phyloP scores from a whole-genome alignment of 1,139 yeast species.

The Diutina mesorugosa region DNA sequence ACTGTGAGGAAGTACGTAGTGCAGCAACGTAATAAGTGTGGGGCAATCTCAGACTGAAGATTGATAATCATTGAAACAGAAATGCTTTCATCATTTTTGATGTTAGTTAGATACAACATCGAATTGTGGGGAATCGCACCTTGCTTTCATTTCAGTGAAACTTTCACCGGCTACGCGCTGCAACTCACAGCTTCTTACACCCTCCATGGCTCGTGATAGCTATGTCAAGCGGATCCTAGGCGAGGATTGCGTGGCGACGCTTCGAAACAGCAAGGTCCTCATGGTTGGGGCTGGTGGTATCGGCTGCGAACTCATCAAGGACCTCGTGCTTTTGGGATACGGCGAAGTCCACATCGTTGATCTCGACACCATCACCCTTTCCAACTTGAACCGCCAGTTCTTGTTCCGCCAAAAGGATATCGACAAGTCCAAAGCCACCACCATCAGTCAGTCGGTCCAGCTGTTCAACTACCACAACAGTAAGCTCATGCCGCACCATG shows the following conservation, averaged over 20 bases:
- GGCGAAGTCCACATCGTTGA: conserved; percentile 90
- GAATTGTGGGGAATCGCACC: background rate
- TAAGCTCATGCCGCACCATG: conserved; percentile 71
- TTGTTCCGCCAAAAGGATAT: conserved; percentile 79
- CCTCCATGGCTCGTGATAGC: conserved; percentile 1
- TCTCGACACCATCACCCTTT: conserved; percentile 83
- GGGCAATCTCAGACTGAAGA: too few species aligned
- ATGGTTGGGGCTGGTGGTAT: conserved; percentile 99
- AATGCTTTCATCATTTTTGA: too few species aligned
- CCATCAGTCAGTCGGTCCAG: conserved; percentile 74
- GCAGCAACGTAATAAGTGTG: too few species aligned
- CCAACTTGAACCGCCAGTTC: conserved; percentile 89
- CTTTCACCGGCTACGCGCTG: background rate
- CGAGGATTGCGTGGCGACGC: background rate
- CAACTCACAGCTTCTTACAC: background rate
- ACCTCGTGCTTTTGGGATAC: conserved; percentile 69
- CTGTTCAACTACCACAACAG: conserved; percentile 58
- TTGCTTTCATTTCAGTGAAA: too few species aligned
- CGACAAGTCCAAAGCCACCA: conserved; percentile 70
- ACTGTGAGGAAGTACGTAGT: too few species aligned
- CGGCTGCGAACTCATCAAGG: conserved; percentile 89
- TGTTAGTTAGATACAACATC: too few species aligned
- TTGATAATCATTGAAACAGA: too few species aligned
- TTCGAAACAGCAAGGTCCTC: conserved; percentile 40
- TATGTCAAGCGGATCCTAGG: background rate